Conservation (phyloP, 1,284 basidiomycete genomes). For the Anthracocystis setariae region DNA sequence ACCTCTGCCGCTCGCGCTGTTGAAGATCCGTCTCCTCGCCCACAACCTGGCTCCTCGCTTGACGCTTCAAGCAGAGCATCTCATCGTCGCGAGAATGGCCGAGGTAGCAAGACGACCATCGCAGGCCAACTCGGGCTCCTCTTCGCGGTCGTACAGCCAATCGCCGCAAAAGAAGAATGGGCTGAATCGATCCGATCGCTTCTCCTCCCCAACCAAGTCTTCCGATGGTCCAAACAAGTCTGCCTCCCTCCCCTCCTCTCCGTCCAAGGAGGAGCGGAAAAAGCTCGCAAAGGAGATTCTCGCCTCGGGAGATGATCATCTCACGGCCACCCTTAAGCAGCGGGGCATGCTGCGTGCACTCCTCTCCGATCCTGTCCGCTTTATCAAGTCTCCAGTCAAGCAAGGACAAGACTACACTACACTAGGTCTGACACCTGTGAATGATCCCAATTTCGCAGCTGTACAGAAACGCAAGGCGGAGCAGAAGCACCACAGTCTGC, state of each 20-base stretch:
- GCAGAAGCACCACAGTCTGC: conserved; percentile 39
- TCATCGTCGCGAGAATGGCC: conserved; percentile 24
- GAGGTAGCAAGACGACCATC: conserved; percentile 42
- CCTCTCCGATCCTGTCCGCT: conserved; percentile 45
- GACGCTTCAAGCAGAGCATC: neutral
- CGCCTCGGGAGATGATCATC: conserved; percentile 21
- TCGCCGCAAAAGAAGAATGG: conserved; percentile 44
- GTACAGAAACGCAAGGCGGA: conserved; percentile 42
- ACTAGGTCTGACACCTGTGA: conserved; percentile 39
- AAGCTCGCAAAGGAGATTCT: conserved; percentile 37
- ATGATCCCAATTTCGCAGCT: conserved; percentile 39
- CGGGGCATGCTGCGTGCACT: conserved; percentile 62
- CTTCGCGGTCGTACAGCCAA: conserved; percentile 38
- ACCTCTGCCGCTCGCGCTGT: too few species aligned
- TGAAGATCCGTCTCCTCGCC: neutral
- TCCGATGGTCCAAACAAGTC: conserved; percentile 22
- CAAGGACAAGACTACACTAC: conserved; percentile 49
- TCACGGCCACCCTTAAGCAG: conserved; percentile 40
- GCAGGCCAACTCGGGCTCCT: conserved; percentile 17
- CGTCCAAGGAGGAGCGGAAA: conserved; percentile 30
- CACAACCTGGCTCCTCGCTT: neutral
- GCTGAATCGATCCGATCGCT: conserved; percentile 28
- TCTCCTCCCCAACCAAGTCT: conserved; percentile 20
- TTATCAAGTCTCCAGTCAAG: conserved; percentile 42
- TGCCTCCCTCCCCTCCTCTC: conserved; percentile 22